Evolutionary conservation across 2,329 filamentous ascomycete genomes (phyloP).

Genomic region (Xylaria sp.): DNA sequence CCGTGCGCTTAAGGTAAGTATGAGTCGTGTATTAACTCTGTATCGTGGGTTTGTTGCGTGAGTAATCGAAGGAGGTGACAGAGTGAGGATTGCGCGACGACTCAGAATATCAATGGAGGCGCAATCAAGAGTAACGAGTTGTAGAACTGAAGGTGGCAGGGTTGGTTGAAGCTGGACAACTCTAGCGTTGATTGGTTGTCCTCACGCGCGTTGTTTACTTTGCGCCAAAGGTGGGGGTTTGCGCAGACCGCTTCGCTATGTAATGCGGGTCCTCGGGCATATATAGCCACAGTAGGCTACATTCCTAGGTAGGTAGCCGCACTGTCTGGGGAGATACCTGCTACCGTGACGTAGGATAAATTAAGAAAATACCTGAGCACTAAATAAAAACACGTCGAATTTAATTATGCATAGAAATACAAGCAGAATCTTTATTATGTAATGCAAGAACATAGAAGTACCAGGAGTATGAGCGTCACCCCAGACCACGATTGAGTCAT

Average conservation of each 20-base stretch:
- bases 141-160: background rate
- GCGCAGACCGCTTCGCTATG: background rate
- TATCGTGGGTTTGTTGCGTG: conserved; percentile 4
- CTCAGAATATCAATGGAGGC: conserved; percentile 1
- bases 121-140: conserved; percentile 2
- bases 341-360: too few species aligned
- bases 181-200: conserved; percentile 41
- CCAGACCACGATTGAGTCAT: background rate
- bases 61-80: background rate
- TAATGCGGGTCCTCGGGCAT: background rate
- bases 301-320: too few species aligned
- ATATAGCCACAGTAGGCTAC: conserved; percentile 14
- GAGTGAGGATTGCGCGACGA: background rate
- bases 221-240: conserved; percentile 23
- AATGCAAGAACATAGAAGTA: too few species aligned
- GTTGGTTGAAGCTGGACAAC: conserved; percentile 20
- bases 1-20: background rate
- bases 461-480: background rate
- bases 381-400: too few species aligned
- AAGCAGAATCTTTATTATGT: too few species aligned
- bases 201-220: conserved; percentile 49
- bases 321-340: too few species aligned
- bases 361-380: too few species aligned
- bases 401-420: too few species aligned
- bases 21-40: background rate